Conservation (phyloP, 2,329 filamentous ascomycete species). For the Cyphellophora europaea region DNA sequence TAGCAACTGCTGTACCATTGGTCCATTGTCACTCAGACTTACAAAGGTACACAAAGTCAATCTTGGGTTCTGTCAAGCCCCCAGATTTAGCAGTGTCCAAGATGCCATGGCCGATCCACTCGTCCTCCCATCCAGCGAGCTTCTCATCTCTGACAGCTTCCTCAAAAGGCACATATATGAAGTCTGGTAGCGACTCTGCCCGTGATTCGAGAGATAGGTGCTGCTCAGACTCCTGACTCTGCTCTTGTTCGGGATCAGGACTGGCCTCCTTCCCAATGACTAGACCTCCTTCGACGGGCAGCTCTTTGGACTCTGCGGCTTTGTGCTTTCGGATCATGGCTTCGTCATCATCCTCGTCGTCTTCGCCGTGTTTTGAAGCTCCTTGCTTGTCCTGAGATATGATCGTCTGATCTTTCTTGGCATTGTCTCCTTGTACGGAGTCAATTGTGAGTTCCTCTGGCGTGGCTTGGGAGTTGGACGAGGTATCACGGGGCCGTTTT, state of each 20-base stretch:
- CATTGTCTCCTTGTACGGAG: too few species aligned
- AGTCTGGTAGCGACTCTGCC: conserved; percentile 2
- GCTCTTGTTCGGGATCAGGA: neutral
- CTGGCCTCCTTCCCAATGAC: neutral
- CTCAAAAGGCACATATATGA: conserved; percentile 5
- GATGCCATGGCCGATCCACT: conserved; percentile 2
- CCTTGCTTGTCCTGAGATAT: neutral
- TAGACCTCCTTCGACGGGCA: neutral
- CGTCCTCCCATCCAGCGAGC: conserved; percentile 5
- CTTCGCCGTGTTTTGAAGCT: neutral
- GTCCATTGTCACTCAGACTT: too few species aligned
- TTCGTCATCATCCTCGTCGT: neutral
- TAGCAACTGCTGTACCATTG: too few species aligned
- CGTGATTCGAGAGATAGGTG: conserved; percentile 1
- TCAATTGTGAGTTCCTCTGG: too few species aligned
- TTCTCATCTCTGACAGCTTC: conserved; percentile 1
- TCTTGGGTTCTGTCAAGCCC: conserved; percentile 2
- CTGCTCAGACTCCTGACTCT: conserved; percentile 1
- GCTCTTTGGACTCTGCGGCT: neutral
- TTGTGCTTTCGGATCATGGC: neutral
- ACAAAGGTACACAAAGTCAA: conserved; percentile 6
- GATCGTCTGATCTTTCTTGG: neutral
- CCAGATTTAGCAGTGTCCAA: conserved; percentile 1
- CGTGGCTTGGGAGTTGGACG: too few species aligned
- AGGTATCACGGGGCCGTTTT: too few species aligned